A percentile compares a stretch with the other conserved stretches of the same genome.
Conservation (phyloP, 2,329 filamentous ascomycete species). For the Epichloe amarillans region DNA sequence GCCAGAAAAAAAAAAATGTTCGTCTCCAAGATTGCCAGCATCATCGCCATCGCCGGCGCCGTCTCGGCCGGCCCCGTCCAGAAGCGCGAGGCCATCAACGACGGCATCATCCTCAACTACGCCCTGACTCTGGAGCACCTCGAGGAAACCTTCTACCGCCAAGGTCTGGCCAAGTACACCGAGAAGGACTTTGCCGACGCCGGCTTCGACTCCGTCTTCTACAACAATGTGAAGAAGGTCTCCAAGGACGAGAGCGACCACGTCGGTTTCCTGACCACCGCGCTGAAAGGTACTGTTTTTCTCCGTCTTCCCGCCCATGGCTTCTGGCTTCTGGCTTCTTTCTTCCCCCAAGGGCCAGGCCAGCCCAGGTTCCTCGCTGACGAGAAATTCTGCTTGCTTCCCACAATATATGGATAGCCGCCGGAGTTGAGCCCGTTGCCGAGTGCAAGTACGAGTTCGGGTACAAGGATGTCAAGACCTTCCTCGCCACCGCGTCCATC, state of each 20-base stretch:
- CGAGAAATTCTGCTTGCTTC: too few relatives aligned
- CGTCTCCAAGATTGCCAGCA: constrained; percentile 7
- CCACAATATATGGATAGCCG: constrained; percentile 5
- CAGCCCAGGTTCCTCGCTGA: too few relatives aligned
- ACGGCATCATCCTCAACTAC: constrained; percentile 29
- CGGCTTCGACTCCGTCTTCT: constrained; percentile 37
- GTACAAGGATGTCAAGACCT: constrained; percentile 40
- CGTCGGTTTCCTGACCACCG: constrained; percentile 39
- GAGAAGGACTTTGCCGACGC: constrained; percentile 36
- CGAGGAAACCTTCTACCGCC: constrained; percentile 49
- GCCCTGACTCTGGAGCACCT: constrained; percentile 40
- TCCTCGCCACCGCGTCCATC: constrained; percentile 49
- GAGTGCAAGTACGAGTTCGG: constrained; percentile 48
- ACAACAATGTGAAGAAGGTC: constrained; percentile 43
- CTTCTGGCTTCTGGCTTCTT: too few relatives aligned
- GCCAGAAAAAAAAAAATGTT: constrained; percentile 4
- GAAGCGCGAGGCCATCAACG: constrained; percentile 9
- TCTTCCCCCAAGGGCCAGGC: too few relatives aligned
- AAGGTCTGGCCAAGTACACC: constrained; percentile 45
- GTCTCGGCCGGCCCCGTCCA: constrained; percentile 8
- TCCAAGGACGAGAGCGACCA: constrained; percentile 41
- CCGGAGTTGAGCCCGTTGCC: constrained; percentile 34
- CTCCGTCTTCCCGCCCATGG: not conserved
- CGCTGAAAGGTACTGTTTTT: constrained; percentile 16
- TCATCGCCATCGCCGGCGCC: constrained; percentile 6